These are phyloP conservation scores for Solidago caesia DNA, from an alignment of 129 eudicot genomes.

Conservation along the genomic window DNA sequence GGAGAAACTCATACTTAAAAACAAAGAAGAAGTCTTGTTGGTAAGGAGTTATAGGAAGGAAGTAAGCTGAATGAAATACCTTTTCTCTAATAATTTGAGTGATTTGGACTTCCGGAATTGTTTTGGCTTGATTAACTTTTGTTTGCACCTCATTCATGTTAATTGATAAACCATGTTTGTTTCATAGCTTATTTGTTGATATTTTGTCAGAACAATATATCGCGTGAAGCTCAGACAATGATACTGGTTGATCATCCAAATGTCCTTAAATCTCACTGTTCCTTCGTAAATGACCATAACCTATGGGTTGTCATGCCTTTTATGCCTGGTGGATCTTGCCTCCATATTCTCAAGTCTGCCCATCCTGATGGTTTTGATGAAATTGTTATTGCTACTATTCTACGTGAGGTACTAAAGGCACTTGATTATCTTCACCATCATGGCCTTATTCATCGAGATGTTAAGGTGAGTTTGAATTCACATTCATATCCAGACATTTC, in stretches of 20 bases:
- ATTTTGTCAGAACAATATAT: constrained; percentile 62
- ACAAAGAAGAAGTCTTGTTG: not conserved
- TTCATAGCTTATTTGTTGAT: constrained; percentile 19
- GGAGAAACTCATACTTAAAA: not conserved
- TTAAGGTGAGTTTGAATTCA: constrained; percentile 60
- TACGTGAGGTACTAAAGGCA: constrained; percentile 88
- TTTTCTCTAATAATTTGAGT: not conserved
- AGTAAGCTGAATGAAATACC: not conserved
- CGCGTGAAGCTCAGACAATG: constrained; percentile 96
- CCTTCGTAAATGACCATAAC: constrained; percentile 80
- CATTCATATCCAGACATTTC: not conserved
- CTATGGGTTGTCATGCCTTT: constrained; percentile 96
- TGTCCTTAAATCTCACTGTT: constrained; percentile 85
- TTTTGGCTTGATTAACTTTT: constrained; percentile 2
- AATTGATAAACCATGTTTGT: constrained; percentile 12
- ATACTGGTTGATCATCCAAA: constrained; percentile 88
- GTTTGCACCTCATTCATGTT: constrained; percentile 19
- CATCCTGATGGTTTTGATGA: constrained; percentile 94
- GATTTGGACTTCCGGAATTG: not conserved
- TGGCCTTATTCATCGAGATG: constrained; percentile 96
- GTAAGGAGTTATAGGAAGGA: not conserved
- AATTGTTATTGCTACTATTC: constrained; percentile 81
- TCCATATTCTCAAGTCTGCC: constrained; percentile 78
- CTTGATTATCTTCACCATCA: constrained; percentile 91
- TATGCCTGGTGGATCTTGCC: constrained; percentile 97